Evolutionary conservation across 331 rosid genomes (phyloP).

Genomic region (Quercus lobata): DNA sequence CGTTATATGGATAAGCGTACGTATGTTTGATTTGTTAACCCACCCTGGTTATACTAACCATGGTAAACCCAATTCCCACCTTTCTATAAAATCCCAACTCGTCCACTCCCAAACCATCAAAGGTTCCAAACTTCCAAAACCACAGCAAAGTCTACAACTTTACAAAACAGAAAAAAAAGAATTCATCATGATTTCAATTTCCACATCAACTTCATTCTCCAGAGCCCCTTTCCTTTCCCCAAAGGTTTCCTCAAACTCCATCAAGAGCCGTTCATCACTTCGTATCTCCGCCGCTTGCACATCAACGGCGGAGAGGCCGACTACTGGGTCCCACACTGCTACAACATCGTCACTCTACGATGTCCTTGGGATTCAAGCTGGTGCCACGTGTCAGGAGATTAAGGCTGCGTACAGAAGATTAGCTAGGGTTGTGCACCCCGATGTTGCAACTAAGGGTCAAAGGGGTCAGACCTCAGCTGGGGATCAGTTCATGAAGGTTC

Average conservation of each 20-base stretch:
- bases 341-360: conserved; percentile 37
- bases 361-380: conserved; percentile 35
- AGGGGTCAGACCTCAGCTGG: conserved; percentile 4
- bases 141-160: background rate
- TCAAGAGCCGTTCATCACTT: conserved; percentile 5
- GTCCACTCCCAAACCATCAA: background rate
- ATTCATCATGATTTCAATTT: background rate
- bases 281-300: conserved; percentile 21
- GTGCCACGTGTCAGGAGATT: conserved; percentile 38
- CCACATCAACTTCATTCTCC: conserved; percentile 2
- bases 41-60: background rate
- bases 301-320: conserved; percentile 25
- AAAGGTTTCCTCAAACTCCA: background rate
- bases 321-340: background rate
- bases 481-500: conserved; percentile 35
- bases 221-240: conserved; percentile 4
- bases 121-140: background rate
- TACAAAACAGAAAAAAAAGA: too few relatives aligned
- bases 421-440: conserved; percentile 44
- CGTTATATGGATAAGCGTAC: conserved; percentile 17
- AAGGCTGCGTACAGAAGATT: conserved; percentile 40
- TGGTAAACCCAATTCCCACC: background rate
- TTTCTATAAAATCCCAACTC: background rate
- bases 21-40: background rate
- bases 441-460: conserved; percentile 11